Evolutionary conservation across 1,139 yeast species (phyloP).

Genomic region (Saccharomyces hybrid): DNA sequence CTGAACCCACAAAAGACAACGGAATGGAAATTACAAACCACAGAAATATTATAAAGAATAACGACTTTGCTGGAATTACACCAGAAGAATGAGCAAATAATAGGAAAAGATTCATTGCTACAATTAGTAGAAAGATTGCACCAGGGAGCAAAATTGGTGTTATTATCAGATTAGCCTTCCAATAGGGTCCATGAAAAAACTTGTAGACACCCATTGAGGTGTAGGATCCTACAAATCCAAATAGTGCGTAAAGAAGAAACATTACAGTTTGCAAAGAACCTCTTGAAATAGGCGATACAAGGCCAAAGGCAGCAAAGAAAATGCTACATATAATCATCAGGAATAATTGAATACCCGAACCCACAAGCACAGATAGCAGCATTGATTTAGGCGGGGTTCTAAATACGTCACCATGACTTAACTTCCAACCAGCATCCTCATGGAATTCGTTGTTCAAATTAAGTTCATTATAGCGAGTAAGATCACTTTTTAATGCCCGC

Average conservation of each 20-base stretch:
- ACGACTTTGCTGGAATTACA: slow-evolving; percentile 83
- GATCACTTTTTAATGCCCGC: slow-evolving; percentile 78
- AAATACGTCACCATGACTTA: slow-evolving; percentile 92
- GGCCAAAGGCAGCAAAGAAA: slow-evolving; percentile 78
- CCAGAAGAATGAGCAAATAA: slow-evolving; percentile 79
- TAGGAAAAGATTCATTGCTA: slow-evolving; percentile 74
- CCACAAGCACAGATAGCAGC: slow-evolving; percentile 71
- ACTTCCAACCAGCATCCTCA: slow-evolving; percentile 97
- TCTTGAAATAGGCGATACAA: slow-evolving; percentile 88
- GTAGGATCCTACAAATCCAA: slow-evolving; percentile 76
- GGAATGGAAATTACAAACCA: slow-evolving; percentile 90
- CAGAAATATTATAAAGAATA: slow-evolving; percentile 69
- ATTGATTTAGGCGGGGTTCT: slow-evolving; percentile 70
- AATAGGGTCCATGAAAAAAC: slow-evolving; percentile 84
- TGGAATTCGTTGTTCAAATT: slow-evolving; percentile 81
- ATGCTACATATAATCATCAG: slow-evolving; percentile 71
- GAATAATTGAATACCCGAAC: slow-evolving; percentile 82
- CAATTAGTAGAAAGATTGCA: slow-evolving; percentile 50
- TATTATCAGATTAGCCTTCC: slow-evolving; percentile 78
- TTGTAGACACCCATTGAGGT: slow-evolving; percentile 81
- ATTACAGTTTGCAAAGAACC: slow-evolving; percentile 88
- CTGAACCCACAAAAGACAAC: slow-evolving; percentile 70
- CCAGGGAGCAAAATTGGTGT: slow-evolving; percentile 88
- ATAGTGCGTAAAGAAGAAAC: slow-evolving; percentile 73
- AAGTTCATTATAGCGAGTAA: slow-evolving; percentile 80